These are phyloP conservation scores for Hyphopichia burtonii DNA, from an alignment of 1,139 yeast species.

Conservation along the genomic window DNA sequence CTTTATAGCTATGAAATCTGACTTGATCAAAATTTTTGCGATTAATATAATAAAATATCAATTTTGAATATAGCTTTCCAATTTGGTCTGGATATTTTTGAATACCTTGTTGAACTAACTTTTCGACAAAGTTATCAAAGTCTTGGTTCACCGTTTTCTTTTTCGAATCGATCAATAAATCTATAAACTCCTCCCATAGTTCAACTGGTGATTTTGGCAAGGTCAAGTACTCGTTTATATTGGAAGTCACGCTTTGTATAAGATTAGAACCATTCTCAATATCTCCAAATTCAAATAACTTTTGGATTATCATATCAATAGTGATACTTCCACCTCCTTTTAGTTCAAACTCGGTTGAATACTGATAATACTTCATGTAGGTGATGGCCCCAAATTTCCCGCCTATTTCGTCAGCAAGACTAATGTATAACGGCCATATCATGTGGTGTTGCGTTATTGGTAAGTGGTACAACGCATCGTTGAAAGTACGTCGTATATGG, in stretches of 20 bases:
- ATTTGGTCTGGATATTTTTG: conserved; percentile 60
- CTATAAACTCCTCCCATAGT: conserved; percentile 50
- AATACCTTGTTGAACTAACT: conserved; percentile 23
- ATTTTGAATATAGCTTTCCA: conserved; percentile 47
- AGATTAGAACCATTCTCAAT: conserved; percentile 12
- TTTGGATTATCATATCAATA: conserved; percentile 18
- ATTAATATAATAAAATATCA: conserved; percentile 50
- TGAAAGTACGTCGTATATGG: conserved; percentile 48
- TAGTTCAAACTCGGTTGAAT: conserved; percentile 12
- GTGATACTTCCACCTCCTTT: conserved; percentile 8
- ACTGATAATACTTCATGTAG: conserved; percentile 46
- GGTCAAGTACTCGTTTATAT: conserved; percentile 11
- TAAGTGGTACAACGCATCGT: conserved; percentile 49
- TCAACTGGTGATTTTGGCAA: conserved; percentile 14
- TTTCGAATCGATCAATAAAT: conserved; percentile 29
- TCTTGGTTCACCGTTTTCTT: conserved; percentile 6
- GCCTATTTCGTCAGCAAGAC: conserved; percentile 50
- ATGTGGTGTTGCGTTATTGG: conserved; percentile 53
- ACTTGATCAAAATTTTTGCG: conserved; percentile 37
- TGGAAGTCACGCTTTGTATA: conserved; percentile 12
- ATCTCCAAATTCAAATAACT: conserved; percentile 25
- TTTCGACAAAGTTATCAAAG: conserved; percentile 23
- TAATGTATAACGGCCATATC: conserved; percentile 61
- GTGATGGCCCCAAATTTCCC: conserved; percentile 41
- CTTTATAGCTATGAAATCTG: conserved; percentile 49